phyloP scores from a whole-genome alignment of 2,329 filamentous ascomycete species.

The Eutypa lata region DNA sequence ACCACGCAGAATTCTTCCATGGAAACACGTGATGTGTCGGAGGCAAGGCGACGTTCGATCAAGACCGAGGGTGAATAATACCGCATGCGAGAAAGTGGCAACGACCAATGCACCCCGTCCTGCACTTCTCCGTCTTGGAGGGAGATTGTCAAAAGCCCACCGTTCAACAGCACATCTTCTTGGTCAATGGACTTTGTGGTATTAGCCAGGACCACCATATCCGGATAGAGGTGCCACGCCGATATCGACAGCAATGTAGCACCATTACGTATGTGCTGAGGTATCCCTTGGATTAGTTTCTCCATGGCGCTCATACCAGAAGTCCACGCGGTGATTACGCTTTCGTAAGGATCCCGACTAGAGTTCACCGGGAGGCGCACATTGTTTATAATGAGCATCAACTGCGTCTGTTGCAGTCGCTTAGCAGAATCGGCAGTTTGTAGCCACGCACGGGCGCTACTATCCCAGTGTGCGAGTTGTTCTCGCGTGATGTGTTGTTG shows the following conservation, averaged over 20 bases:
- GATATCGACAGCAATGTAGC: conserved; percentile 26
- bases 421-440: conserved; percentile 24
- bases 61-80: no score
- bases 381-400: conserved; percentile 28
- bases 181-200: no score
- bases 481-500: conserved; percentile 14
- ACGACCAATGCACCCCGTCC: no score
- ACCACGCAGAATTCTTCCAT: no score
- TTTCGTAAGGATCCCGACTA: conserved; percentile 20
- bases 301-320: conserved; percentile 23
- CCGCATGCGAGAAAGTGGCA: no score
- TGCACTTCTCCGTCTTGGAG: no score
- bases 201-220: conserved; percentile 17
- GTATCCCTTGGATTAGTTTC: conserved; percentile 23
- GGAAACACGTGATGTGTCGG: no score
- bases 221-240: conserved; percentile 34
- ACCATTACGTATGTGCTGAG: conserved; percentile 20
- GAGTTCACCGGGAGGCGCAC: conserved; percentile 19
- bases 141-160: no score
- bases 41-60: no score
- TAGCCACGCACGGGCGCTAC: conserved; percentile 30
- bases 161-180: no score
- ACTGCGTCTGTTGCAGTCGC: conserved; percentile 17
- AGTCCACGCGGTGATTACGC: conserved; percentile 27
- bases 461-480: conserved; percentile 28